phyloP scores from a whole-genome alignment of 1,284 basidiomycete genomes.

The Cutaneotrichosporon dermatis region DNA sequence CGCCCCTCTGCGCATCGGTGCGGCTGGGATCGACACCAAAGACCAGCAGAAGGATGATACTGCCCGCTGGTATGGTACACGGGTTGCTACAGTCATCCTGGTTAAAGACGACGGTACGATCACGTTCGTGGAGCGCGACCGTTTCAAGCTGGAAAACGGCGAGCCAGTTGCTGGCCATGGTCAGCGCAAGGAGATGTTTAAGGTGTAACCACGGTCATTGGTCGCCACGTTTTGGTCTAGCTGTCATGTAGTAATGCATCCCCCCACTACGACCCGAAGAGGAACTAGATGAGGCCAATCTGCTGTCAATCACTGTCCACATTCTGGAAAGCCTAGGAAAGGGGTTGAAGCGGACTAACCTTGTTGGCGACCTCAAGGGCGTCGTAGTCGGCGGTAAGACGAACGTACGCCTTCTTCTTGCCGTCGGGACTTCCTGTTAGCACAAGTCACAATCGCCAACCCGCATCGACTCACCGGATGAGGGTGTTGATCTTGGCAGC shows the following conservation, averaged over 20 bases:
- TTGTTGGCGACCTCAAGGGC: conserved; percentile 98
- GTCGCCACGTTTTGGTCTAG: not conserved
- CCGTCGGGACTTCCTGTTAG: conserved; percentile 73
- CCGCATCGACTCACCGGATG: conserved; percentile 65
- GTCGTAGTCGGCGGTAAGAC: conserved; percentile 91
- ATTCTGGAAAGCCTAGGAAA: not conserved
- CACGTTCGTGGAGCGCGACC: conserved; percentile 44
- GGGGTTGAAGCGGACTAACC: conserved; percentile 55
- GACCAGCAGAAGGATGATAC: not conserved
- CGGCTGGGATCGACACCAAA: not conserved
- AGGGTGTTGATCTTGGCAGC: conserved; percentile 96
- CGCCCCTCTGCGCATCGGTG: conserved; percentile 24
- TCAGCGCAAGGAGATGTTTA: not conserved
- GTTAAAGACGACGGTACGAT: conserved; percentile 38
- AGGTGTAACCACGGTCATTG: not conserved
- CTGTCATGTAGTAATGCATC: conserved; percentile 22
- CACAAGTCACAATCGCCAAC: not conserved
- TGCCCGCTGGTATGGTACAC: conserved; percentile 41
- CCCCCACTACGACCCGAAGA: conserved; percentile 18
- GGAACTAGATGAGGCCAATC: conserved; percentile 51
- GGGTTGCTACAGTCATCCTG: conserved; percentile 42
- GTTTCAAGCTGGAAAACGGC: conserved; percentile 28
- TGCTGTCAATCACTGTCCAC: conserved; percentile 16
- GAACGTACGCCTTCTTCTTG: conserved; percentile 99
- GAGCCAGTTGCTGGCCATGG: conserved; percentile 6